A percentile compares a stretch with the other conserved stretches of the same genome.
These are phyloP conservation scores for Pseudogymnoascus sp. DNA, from an alignment of 2,329 filamentous ascomycete species.

Conservation along the genomic window DNA sequence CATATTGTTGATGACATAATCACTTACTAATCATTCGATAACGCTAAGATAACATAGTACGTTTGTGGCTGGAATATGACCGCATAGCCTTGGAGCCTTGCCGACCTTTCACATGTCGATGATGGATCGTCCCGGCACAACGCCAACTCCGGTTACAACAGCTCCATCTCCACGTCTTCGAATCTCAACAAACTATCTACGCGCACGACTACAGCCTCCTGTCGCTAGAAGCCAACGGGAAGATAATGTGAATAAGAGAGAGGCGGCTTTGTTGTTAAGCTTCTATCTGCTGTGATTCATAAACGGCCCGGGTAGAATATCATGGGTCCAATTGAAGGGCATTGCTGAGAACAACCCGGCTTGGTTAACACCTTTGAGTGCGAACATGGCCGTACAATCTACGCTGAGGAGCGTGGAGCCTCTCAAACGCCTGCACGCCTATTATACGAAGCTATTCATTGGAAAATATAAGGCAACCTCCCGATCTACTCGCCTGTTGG, in stretches of 20 bases:
- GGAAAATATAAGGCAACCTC: conserved; percentile 55
- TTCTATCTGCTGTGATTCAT: not conserved
- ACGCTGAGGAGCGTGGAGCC: conserved; percentile 64
- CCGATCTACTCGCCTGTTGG: conserved; percentile 62
- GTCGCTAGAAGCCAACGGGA: not conserved
- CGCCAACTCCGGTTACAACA: not conserved
- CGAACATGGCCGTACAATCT: conserved; percentile 74
- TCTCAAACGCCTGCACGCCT: conserved; percentile 53
- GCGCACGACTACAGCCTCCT: not conserved
- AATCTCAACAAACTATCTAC: not conserved
- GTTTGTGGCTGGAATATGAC: not conserved
- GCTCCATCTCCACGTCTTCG: not conserved
- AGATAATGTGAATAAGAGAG: conserved; percentile 3
- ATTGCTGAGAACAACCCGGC: conserved; percentile 12
- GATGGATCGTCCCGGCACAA: not conserved
- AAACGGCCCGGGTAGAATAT: not conserved
- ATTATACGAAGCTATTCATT: conserved; percentile 46
- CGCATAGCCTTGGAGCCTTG: not conserved
- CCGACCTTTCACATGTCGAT: conserved; percentile 5
- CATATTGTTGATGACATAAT: not conserved
- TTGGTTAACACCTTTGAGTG: not conserved
- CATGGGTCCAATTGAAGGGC: conserved; percentile 5
- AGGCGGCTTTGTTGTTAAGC: not conserved
- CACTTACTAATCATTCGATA: not conserved
- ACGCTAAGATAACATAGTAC: not conserved